Percentiles rank a stretch among this genome's conserved stretches.
Evolutionary conservation across 371 early-diverging fungal genomes (phyloP).

Genomic region (Circinella minor): DNA sequence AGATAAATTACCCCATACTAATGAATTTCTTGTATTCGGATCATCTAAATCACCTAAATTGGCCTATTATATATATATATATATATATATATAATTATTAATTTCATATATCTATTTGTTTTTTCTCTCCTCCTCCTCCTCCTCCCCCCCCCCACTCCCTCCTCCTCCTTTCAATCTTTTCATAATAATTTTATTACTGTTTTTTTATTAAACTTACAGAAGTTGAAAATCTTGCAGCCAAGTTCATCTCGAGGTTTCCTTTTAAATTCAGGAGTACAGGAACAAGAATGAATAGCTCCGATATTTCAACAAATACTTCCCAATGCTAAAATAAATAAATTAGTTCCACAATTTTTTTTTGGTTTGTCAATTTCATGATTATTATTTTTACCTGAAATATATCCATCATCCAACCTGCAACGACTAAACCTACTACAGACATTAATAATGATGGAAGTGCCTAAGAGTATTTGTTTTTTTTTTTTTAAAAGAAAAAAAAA

Average conservation of each 20-base stretch:
- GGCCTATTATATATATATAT: slow-evolving; percentile 40
- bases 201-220: slow-evolving; percentile 45
- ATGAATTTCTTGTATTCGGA: slow-evolving; percentile 46
- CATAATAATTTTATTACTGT: no score
- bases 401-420: slow-evolving; percentile 81
- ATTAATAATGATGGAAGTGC: slow-evolving; percentile 78
- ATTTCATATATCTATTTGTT: background rate
- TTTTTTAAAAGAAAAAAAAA: no score
- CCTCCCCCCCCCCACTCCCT: no score
- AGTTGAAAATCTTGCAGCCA: slow-evolving; percentile 84
- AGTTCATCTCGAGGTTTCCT: slow-evolving; percentile 90
- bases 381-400: slow-evolving; percentile 61
- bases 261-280: slow-evolving; percentile 86
- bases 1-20: slow-evolving; percentile 72
- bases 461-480: slow-evolving; percentile 30
- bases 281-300: slow-evolving; percentile 85
- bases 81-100: background rate
- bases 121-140: background rate
- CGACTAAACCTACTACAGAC: slow-evolving; percentile 73
- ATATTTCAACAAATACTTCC: slow-evolving; percentile 70
- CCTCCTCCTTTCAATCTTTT: no score
- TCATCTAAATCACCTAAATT: slow-evolving; percentile 71
- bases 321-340: slow-evolving; percentile 57
- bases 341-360: no score
- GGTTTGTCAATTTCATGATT: background rate